Evolutionary conservation across 345 rosid species (phyloP).

Genomic region (Salix udensis): DNA sequence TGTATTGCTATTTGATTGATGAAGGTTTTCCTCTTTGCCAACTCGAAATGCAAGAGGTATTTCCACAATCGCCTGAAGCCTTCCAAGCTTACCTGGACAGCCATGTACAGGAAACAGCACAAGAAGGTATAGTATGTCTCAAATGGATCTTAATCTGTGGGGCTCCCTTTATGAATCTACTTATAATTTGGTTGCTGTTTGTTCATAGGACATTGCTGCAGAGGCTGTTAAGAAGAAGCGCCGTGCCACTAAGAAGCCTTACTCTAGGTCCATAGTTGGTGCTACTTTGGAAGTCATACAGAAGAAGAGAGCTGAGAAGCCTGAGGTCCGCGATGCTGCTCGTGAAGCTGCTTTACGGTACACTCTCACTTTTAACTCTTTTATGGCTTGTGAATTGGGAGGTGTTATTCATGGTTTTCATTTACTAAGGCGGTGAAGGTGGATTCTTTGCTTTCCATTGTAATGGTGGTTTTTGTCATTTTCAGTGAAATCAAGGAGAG

Average conservation of each 20-base stretch:
- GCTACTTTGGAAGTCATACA: constrained; percentile 66
- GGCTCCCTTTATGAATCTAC: background rate
- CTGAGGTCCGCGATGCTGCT: constrained; percentile 67
- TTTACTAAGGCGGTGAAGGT: background rate
- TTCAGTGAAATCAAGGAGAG: constrained; percentile 80
- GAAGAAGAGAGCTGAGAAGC: constrained; percentile 60
- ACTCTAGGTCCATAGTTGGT: constrained; percentile 70
- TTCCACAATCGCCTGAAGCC: constrained; percentile 91
- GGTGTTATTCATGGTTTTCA: background rate
- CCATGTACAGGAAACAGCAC: constrained; percentile 67
- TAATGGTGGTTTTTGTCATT: background rate
- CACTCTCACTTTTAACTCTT: background rate
- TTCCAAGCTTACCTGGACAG: constrained; percentile 78
- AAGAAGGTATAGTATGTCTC: constrained; percentile 42
- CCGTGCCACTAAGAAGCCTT: constrained; percentile 52
- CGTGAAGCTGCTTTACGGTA: constrained; percentile 59
- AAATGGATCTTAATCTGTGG: background rate
- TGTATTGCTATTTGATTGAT: background rate
- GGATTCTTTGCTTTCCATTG: background rate
- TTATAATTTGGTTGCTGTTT: background rate
- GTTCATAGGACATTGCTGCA: constrained; percentile 44
- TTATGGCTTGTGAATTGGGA: background rate
- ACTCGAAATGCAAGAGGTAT: constrained; percentile 88
- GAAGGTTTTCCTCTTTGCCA: constrained; percentile 85
- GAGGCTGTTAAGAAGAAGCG: constrained; percentile 63